Conservation (phyloP, 192 early-diverging fungal genomes). For the Helicostylum pulchrum region DNA sequence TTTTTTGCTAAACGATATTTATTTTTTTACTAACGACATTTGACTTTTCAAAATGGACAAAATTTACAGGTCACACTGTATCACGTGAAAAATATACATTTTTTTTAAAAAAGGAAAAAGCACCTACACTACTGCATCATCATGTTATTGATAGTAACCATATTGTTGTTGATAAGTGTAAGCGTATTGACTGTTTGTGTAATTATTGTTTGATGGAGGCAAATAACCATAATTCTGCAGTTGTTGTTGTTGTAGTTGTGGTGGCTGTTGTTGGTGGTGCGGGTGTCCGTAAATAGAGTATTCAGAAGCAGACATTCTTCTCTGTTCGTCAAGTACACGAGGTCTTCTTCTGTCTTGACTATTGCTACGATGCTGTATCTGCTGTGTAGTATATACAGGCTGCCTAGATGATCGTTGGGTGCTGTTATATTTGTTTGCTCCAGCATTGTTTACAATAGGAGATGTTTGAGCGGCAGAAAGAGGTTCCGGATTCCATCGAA, state of each 20-base stretch:
- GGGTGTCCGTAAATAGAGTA: not conserved
- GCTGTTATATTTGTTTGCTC: too few relatives aligned
- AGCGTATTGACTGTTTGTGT: not conserved
- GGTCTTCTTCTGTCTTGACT: slow-evolving; percentile 2
- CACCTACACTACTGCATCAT: not conserved
- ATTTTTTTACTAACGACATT: too few relatives aligned
- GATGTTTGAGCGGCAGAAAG: not conserved
- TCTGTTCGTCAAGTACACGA: slow-evolving; percentile 3
- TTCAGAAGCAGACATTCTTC: slow-evolving; percentile 14
- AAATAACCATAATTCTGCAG: not conserved
- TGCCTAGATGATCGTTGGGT: too few relatives aligned
- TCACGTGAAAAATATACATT: not conserved
- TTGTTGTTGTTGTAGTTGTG: slow-evolving; percentile 1
- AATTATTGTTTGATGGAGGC: not conserved
- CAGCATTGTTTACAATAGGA: not conserved
- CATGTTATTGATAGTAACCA: not conserved
- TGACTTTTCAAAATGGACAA: too few relatives aligned
- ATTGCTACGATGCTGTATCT: too few relatives aligned
- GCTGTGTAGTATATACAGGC: too few relatives aligned
- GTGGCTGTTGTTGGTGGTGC: not conserved
- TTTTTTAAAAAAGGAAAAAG: not conserved
- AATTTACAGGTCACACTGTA: too few relatives aligned
- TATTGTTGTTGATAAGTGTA: slow-evolving; percentile 1
- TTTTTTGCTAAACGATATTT: too few relatives aligned
- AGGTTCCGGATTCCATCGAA: slow-evolving; percentile 14